A percentile compares a stretch with the other conserved stretches of the same genome.
Conservation (phyloP, 208 protist species). For the Wallacemonas rigidus region DNA sequence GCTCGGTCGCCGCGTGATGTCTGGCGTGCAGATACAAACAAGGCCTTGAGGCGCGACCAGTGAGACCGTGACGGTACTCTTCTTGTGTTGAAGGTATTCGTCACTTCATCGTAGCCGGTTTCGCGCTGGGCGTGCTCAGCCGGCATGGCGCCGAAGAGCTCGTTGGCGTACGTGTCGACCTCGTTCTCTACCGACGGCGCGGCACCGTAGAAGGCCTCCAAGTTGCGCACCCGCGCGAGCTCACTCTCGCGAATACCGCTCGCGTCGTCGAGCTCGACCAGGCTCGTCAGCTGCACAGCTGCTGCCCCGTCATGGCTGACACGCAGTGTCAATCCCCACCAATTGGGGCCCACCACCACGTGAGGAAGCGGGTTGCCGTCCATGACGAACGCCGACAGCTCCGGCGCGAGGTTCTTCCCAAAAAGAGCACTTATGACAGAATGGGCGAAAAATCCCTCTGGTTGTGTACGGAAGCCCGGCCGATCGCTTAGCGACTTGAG, state of each 20-base stretch:
- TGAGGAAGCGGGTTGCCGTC: slow-evolving; percentile 37
- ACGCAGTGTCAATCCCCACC: slow-evolving; percentile 47
- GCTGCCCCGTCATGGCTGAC: slow-evolving; percentile 19
- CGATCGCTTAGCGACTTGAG: slow-evolving; percentile 26
- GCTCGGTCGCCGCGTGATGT: not conserved
- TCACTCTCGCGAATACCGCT: slow-evolving; percentile 6
- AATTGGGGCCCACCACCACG: slow-evolving; percentile 47
- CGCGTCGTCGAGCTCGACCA: slow-evolving; percentile 3
- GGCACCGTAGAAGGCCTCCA: slow-evolving; percentile 8
- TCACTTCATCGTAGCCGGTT: not conserved
- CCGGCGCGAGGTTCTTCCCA: slow-evolving; percentile 26
- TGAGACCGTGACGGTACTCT: not conserved
- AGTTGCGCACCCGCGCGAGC: slow-evolving; percentile 2
- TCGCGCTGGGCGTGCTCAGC: not conserved
- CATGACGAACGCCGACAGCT: slow-evolving; percentile 36
- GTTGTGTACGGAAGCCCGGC: slow-evolving; percentile 18
- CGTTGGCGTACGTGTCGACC: slow-evolving; percentile 5
- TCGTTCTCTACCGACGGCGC: slow-evolving; percentile 20
- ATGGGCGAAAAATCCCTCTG: slow-evolving; percentile 44
- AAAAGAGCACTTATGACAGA: slow-evolving; percentile 40
- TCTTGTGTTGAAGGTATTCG: not conserved
- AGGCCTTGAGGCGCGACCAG: not conserved
- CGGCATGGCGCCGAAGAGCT: not conserved
- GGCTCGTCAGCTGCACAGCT: slow-evolving; percentile 12
- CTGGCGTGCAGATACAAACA: not conserved